Evolutionary conservation across 495 filamentous ascomycete genomes (phyloP), one percentile per base, ranked within the genome.

Genomic region (Penicillium dipodomyicola): DNA sequence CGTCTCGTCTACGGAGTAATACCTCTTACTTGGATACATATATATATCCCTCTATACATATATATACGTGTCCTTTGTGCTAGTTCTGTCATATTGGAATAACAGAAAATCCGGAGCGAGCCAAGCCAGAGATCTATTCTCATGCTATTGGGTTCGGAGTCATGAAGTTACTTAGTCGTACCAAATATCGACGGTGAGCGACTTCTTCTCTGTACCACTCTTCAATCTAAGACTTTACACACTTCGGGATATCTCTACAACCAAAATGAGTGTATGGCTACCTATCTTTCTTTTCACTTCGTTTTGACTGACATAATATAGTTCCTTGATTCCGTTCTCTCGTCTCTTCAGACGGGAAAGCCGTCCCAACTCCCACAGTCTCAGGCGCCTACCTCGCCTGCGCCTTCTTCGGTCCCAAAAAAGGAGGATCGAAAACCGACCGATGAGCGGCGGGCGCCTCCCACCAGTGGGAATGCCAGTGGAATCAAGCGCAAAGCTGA

Each of bases 311-410:
- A 78, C 55, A 27, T 39, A 20, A 10, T 22, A 11, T 41, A 85
- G 82, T 83, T 82, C 56, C 77, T 85, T 63, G 82, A 81, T 63
- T 84, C 82, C 22, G 74, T 84, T 27, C 75, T 84, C 52, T 77
- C 81, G 56, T 82, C 79, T 33, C 74, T 84, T 39, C 72, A 77
- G 65, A 75, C 75, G 65, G 79, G 74, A 42, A 72, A 72, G 45
- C 70, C 71, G 41, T 52, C 72, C 35, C 68, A 65, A 32, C 50
- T 65, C 17, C 67, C 70, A 15, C 58, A 71, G 19, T 60, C 70
- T 32, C 61, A 64, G 19, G 64, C 67, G 43, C 64, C 77, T 49
- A 62, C 67, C 17, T 30, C 68, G 41, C 62, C 67, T 12, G 54
- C 59, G 23, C 57, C 72, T 17, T 63, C 72, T n/a, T 56, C 67